phyloP scores from a whole-genome alignment of 495 filamentous ascomycete species.

The Daldinia caldariorum region DNA sequence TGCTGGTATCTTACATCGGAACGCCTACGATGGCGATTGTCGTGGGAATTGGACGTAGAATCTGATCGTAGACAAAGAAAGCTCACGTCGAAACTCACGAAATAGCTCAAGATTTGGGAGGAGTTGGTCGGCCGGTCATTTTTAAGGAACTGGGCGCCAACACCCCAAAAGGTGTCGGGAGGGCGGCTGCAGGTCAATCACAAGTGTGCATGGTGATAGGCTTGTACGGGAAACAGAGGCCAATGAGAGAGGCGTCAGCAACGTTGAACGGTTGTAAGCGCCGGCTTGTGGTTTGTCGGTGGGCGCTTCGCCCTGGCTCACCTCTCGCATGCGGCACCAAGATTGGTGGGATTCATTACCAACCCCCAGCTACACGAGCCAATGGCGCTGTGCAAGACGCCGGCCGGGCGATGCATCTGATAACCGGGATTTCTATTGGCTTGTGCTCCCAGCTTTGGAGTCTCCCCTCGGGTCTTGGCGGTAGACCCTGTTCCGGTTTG shows the following conservation, averaged over 20 bases:
- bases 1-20: constrained; percentile 39
- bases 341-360: constrained; percentile 38
- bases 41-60: constrained; percentile 14
- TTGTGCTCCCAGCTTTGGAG: constrained; percentile 21
- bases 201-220: constrained; percentile 46
- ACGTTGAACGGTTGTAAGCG: constrained; percentile 44
- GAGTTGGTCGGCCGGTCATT: constrained; percentile 45
- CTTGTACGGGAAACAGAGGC: constrained; percentile 32
- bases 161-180: constrained; percentile 30
- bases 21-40: constrained; percentile 38
- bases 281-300: constrained; percentile 42
- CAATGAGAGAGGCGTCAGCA: constrained; percentile 43
- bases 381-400: constrained; percentile 33
- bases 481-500: constrained; percentile 25
- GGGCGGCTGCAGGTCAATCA: constrained; percentile 46
- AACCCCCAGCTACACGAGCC: constrained; percentile 23
- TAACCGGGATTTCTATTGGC: constrained; percentile 29
- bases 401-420: constrained; percentile 26
- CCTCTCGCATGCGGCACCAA: constrained; percentile 31
- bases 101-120: constrained; percentile 36
- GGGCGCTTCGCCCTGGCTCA: constrained; percentile 43
- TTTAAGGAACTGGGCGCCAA: constrained; percentile 41
- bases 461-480: constrained; percentile 36
- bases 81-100: constrained; percentile 35
- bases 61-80: background rate